Base-by-base conservation (phyloP, 2,329 filamentous ascomycete species). In the Aaosphaeria arxii region DNA sequence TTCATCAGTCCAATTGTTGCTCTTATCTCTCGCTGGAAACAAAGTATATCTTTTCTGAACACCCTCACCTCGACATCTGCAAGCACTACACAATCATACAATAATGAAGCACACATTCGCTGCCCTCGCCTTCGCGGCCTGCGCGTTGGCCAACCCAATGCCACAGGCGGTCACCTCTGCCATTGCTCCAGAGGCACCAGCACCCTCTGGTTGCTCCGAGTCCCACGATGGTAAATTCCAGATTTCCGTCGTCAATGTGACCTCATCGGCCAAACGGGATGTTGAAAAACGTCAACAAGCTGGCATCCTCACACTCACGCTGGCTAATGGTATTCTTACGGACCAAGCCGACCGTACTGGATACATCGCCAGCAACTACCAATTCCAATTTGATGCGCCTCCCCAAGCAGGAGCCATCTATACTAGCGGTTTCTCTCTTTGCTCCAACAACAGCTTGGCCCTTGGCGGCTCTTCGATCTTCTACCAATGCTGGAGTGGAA, bases 351-450 rank as follows among this genome's bases (percentile, higher is more conserved):
- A 76, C 43, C 86, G 89, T 53, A 88, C 79, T 36, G 89, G 88
- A 5, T 91, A 91, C 73, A 89, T 95, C 59, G 88, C 87, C 11
- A 74, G 81, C 68, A 94, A 92, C 80, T 82, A 79, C 69, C 90
- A 95, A 77, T 69, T 71, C 57, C 70, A 73, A 46, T 73, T 72
- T 51, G 70, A 73, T 40, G 32, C 48, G 5, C 67, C 67, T 11
- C 58, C 69, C 24, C 89, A 95, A 73, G 74, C 80, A 7, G 85
- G 83, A 43, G 83, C 88, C 49, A 77, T 89, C 61, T 85, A 82
- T 74, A 89, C 85, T 11, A 74, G 78, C 30, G 89, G 90, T 29
- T 95, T 88, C 74, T 86, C 86, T 7, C 72, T 84, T 47, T 92
- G 89, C 70, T 61, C 66, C 52, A 88, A 90, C 69, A 80, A 80